These are phyloP conservation scores for Umbelopsis isabellina DNA, from an alignment of 192 early-diverging fungal genomes.

Conservation along the genomic window DNA sequence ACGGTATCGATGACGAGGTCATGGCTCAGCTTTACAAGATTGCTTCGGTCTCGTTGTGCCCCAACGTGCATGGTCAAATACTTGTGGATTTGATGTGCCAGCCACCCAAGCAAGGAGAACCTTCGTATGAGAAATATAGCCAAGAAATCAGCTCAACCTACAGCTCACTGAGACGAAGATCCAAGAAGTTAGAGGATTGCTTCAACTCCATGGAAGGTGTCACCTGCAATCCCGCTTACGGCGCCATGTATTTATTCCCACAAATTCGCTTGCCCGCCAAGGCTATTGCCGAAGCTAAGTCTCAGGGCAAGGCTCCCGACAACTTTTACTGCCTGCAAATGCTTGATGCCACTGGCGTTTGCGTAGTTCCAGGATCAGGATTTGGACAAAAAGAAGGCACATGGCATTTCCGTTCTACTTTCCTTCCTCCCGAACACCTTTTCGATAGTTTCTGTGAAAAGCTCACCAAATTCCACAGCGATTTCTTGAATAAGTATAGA, in stretches of 20 bases:
- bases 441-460: constrained; percentile 86
- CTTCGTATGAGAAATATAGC: constrained; percentile 74
- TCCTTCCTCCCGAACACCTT: constrained; percentile 88
- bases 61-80: constrained; percentile 94
- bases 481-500: constrained; percentile 75
- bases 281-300: constrained; percentile 73
- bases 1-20: constrained; percentile 71
- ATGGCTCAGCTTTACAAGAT: constrained; percentile 91
- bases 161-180: constrained; percentile 77
- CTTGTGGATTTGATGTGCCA: constrained; percentile 91
- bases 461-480: constrained; percentile 77
- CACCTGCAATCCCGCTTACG: constrained; percentile 83
- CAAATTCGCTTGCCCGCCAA: constrained; percentile 72
- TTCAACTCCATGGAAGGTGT: constrained; percentile 86
- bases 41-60: constrained; percentile 89
- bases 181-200: constrained; percentile 66
- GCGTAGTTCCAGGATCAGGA: constrained; percentile 90
- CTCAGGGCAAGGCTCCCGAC: constrained; percentile 76
- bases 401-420: constrained; percentile 95
- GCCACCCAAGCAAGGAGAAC: constrained; percentile 82
- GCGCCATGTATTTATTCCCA: constrained; percentile 97
- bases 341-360: constrained; percentile 93
- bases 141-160: constrained; percentile 75
- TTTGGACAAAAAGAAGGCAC: constrained; percentile 90
- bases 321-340: constrained; percentile 89